Percentiles rank a stretch among this genome's conserved stretches.
phyloP scores from a whole-genome alignment of 768 basidiomycete genomes.

The Rhodocollybia butyracea region DNA sequence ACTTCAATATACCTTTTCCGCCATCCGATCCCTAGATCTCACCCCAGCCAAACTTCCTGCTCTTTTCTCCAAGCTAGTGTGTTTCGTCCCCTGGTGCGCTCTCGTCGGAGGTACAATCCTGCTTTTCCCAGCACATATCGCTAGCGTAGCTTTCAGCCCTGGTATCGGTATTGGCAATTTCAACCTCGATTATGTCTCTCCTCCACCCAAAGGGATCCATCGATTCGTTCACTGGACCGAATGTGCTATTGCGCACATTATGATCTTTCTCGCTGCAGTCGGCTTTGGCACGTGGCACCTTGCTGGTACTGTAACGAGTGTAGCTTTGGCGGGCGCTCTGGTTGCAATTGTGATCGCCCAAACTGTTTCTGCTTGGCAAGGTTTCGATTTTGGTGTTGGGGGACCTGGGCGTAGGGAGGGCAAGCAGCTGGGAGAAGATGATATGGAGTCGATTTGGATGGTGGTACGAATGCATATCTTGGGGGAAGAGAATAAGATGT shows the following conservation, averaged over 20 bases:
- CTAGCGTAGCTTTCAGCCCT: conserved; percentile 30
- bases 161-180: conserved; percentile 15
- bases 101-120: conserved; percentile 40
- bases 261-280: conserved; percentile 32
- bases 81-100: conserved; percentile 45
- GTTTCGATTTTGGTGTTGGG: conserved; percentile 18
- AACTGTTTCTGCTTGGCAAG: conserved; percentile 33
- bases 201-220: conserved; percentile 26
- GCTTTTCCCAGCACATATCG: conserved; percentile 33
- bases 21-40: conserved; percentile 10
- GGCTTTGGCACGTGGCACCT: conserved; percentile 22
- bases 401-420: not conserved
- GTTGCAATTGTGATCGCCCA: conserved; percentile 24
- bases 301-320: not conserved
- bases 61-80: conserved; percentile 21
- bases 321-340: conserved; percentile 16
- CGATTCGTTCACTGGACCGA: conserved; percentile 41
- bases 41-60: conserved; percentile 12
- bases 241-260: conserved; percentile 33
- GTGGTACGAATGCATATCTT: not conserved
- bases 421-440: conserved; percentile 3
- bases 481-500: conserved; percentile 1
- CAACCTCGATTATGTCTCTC: conserved; percentile 16
- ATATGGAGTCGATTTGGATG: conserved; percentile 3
- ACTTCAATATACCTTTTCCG: conserved; percentile 7